These are phyloP conservation scores for Pichia manshurica DNA, from an alignment of 805 yeast genomes.

Conservation along the genomic window DNA sequence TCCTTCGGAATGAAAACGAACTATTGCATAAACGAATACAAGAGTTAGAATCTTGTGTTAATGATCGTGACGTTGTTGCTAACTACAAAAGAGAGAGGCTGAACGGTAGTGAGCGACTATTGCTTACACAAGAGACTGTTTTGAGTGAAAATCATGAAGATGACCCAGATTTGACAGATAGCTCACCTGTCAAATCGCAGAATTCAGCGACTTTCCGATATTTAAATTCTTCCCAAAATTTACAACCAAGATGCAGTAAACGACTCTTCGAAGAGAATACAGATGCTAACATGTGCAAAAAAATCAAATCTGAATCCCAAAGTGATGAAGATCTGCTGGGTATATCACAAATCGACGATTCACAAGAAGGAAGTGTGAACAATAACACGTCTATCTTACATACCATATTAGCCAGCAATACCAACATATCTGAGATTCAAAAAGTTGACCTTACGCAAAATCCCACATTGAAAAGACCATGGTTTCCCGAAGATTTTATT, in stretches of 20 bases:
- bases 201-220: not conserved
- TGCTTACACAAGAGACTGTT: conserved; percentile 8
- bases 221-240: not conserved
- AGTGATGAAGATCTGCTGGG: not conserved
- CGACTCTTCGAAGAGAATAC: not conserved
- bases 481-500: conserved; percentile 35
- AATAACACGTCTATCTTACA: not conserved
- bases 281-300: not conserved
- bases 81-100: not conserved
- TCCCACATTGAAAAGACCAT: conserved; percentile 23
- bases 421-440: not conserved
- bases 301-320: not conserved
- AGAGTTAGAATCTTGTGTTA: not conserved
- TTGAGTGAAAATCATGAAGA: conserved; percentile 5
- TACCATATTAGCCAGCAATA: not conserved
- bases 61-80: not conserved
- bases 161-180: conserved; percentile 8
- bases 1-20: not conserved
- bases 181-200: conserved; percentile 8
- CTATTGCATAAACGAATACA: not conserved
- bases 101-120: not conserved
- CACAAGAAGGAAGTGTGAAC: not conserved
- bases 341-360: conserved; percentile 7
- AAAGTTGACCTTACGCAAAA: conserved; percentile 22
- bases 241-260: not conserved